Conservation (phyloP, 139 green algal species). For the Chlamydomonas applanata region DNA sequence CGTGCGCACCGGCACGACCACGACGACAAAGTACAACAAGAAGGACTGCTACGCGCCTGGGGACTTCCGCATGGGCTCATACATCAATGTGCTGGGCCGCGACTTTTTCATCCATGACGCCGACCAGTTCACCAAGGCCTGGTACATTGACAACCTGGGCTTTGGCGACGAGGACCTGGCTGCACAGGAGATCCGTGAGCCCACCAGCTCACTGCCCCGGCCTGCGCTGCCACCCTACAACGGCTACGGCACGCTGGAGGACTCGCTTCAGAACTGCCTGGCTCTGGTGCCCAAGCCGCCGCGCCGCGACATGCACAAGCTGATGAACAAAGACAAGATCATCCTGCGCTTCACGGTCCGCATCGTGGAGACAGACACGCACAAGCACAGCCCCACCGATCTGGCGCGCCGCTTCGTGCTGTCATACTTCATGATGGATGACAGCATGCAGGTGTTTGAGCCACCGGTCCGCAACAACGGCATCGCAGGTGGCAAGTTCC, state of each 20-base stretch:
- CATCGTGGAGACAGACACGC: constrained; percentile 52
- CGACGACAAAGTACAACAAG: constrained; percentile 27
- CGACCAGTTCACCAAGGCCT: constrained; percentile 80
- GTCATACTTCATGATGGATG: constrained; percentile 87
- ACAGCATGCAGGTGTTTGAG: constrained; percentile 91
- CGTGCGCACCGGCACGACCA: constrained; percentile 7
- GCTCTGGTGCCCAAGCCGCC: constrained; percentile 74
- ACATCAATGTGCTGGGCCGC: constrained; percentile 71
- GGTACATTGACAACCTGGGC: constrained; percentile 70
- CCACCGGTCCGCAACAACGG: constrained; percentile 78
- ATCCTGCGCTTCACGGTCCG: constrained; percentile 70
- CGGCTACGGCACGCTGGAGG: constrained; percentile 76
- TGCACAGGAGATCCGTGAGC: constrained; percentile 65
- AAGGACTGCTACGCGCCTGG: constrained; percentile 60
- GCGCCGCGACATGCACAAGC: constrained; percentile 79
- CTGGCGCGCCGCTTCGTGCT: constrained; percentile 79
- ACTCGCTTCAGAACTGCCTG: constrained; percentile 84
- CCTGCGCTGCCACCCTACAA: constrained; percentile 75
- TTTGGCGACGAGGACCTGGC: constrained; percentile 54
- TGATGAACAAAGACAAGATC: constrained; percentile 89
- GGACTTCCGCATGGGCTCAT: constrained; percentile 80
- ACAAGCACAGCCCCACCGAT: constrained; percentile 47
- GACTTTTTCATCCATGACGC: constrained; percentile 83
- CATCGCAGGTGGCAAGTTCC: constrained; percentile 88
- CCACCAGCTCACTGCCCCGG: constrained; percentile 30